Evolutionary conservation across 208 protist genomes (phyloP).

Genomic region (Histomonas meleagridis): DNA sequence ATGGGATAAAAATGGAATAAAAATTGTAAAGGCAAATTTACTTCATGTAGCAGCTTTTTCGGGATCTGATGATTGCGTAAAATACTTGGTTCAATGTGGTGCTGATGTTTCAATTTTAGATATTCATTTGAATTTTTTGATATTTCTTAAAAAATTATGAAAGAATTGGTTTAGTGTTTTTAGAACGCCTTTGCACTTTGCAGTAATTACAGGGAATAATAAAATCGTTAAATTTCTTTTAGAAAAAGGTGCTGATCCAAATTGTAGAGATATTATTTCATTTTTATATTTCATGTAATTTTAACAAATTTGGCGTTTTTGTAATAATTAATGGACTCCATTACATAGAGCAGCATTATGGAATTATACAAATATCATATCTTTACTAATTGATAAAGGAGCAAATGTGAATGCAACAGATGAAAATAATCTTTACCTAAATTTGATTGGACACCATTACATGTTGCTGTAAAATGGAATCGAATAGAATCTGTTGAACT

Average conservation of each 20-base stretch:
- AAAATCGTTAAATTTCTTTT: slow-evolving; percentile 13
- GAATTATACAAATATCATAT: background rate
- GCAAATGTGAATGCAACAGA: slow-evolving; percentile 20
- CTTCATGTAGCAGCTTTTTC: background rate
- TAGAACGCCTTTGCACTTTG: background rate
- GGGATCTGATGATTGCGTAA: background rate
- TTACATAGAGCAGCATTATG: slow-evolving; percentile 14
- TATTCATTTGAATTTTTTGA: background rate
- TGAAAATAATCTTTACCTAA: background rate
- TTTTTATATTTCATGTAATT: background rate
- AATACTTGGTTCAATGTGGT: background rate
- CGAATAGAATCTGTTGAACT: background rate
- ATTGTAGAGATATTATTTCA: background rate
- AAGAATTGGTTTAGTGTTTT: background rate
- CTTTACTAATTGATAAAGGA: background rate
- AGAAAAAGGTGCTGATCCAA: background rate
- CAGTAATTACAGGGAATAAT: background rate
- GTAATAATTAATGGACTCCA: background rate
- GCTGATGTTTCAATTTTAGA: background rate
- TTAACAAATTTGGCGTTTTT: background rate
- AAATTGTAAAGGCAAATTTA: background rate
- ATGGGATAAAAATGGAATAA: slow-evolving; percentile 36
- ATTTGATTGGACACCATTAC: slow-evolving; percentile 22
- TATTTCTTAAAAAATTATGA: background rate
- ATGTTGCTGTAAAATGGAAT: slow-evolving; percentile 37